Percentiles rank a stretch among this genome's conserved stretches.
Evolutionary conservation across 768 basidiomycete species (phyloP).

Genomic region (Tulasnella sp.): DNA sequence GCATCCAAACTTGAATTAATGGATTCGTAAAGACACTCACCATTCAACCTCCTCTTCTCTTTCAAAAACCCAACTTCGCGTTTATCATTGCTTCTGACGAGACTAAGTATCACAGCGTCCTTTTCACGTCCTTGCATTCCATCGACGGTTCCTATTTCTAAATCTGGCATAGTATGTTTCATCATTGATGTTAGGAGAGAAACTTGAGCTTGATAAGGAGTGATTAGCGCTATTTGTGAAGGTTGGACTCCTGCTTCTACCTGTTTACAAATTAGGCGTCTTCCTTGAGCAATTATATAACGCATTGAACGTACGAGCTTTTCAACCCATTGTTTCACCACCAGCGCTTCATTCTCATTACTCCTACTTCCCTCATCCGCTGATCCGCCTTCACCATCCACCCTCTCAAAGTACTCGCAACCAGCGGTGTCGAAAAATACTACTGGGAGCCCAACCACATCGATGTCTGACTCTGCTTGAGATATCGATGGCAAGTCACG

Average conservation of each 20-base stretch:
- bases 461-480: slow-evolving; percentile 39
- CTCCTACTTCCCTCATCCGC: slow-evolving; percentile 69
- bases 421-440: slow-evolving; percentile 93
- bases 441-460: slow-evolving; percentile 60
- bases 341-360: slow-evolving; percentile 88
- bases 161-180: slow-evolving; percentile 38
- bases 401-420: slow-evolving; percentile 81
- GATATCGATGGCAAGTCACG: slow-evolving; percentile 46
- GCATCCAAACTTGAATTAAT: neutral
- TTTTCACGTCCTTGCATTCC: slow-evolving; percentile 97
- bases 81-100: slow-evolving; percentile 86
- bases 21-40: slow-evolving; percentile 34
- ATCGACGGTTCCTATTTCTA: slow-evolving; percentile 92
- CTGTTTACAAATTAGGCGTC: slow-evolving; percentile 27
- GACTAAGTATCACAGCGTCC: slow-evolving; percentile 81
- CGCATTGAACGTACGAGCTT: slow-evolving; percentile 43
- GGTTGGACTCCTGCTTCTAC: slow-evolving; percentile 47
- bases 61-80: slow-evolving; percentile 89
- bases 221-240: slow-evolving; percentile 72
- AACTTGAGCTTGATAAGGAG: slow-evolving; percentile 95
- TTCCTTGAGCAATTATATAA: neutral
- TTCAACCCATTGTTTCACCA: slow-evolving; percentile 73
- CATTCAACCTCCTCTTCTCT: slow-evolving; percentile 84
- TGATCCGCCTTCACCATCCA: slow-evolving; percentile 26
- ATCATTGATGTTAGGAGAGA: slow-evolving; percentile 66